phyloP scores from a whole-genome alignment of 441 rosid genomes.

The Manihot esculenta region DNA sequence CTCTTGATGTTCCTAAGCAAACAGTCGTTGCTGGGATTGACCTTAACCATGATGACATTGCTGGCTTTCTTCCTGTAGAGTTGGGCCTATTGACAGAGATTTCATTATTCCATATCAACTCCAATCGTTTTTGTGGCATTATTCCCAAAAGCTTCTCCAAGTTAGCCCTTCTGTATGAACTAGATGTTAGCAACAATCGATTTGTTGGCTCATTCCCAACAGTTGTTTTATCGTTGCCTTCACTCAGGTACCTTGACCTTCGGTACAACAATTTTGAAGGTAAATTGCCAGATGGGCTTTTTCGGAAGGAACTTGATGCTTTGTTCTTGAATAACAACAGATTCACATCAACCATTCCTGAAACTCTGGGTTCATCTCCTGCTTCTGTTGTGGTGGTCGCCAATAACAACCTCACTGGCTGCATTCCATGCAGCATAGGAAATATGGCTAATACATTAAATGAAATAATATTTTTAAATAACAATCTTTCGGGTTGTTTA shows the following conservation, averaged over 20 bases:
- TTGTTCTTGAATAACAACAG: slow-evolving; percentile 70
- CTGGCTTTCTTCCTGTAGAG: slow-evolving; percentile 63
- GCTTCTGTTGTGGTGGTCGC: slow-evolving; percentile 58
- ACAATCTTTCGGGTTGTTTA: slow-evolving; percentile 57
- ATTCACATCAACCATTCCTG: slow-evolving; percentile 54
- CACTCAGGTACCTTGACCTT: slow-evolving; percentile 46
- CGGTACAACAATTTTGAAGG: slow-evolving; percentile 75
- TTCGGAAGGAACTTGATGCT: slow-evolving; percentile 53
- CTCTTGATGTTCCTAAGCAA: slow-evolving; percentile 39
- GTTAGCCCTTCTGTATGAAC: slow-evolving; percentile 50
- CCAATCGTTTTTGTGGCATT: slow-evolving; percentile 68
- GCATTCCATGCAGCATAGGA: slow-evolving; percentile 60
- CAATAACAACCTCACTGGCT: slow-evolving; percentile 57
- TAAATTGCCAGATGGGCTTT: slow-evolving; percentile 42
- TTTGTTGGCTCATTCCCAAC: slow-evolving; percentile 65
- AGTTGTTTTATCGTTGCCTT: slow-evolving; percentile 46
- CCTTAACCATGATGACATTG: slow-evolving; percentile 69
- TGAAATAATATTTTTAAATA: slow-evolving; percentile 50
- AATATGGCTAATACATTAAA: slow-evolving; percentile 49
- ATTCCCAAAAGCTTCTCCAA: slow-evolving; percentile 51
- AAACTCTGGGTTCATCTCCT: slow-evolving; percentile 48
- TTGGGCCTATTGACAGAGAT: slow-evolving; percentile 59
- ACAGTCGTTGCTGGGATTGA: slow-evolving; percentile 61
- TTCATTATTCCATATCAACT: slow-evolving; percentile 57
- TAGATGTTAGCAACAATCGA: slow-evolving; percentile 72